phyloP scores from a whole-genome alignment of 306 rosid species.

The Malus fusca region DNA sequence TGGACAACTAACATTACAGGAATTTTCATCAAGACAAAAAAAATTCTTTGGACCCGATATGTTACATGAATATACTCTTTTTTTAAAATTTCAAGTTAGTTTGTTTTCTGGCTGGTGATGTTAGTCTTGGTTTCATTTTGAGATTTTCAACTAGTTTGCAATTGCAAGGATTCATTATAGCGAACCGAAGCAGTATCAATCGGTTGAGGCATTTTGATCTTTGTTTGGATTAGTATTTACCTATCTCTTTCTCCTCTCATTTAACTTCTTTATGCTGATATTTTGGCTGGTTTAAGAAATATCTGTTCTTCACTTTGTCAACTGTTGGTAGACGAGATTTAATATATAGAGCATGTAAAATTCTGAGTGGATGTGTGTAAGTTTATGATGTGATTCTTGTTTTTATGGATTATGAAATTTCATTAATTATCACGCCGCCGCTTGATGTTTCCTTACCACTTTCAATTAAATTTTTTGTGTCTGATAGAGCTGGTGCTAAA shows the following conservation, averaged over 20 bases:
- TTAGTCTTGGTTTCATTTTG: not conserved
- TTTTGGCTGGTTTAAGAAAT: not conserved
- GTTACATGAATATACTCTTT: not conserved
- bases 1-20: not conserved
- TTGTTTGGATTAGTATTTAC: not conserved
- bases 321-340: not conserved
- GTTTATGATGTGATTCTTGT: not conserved
- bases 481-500: constrained; percentile 7
- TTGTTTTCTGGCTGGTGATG: not conserved
- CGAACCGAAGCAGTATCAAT: not conserved
- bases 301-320: not conserved
- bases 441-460: not conserved
- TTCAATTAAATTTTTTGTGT: not conserved
- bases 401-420: not conserved
- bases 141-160: not conserved
- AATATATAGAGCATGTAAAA: not conserved
- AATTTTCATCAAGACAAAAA: not conserved
- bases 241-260: not conserved
- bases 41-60: not conserved
- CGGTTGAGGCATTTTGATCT: not conserved
- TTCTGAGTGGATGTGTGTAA: not conserved
- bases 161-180: not conserved
- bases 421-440: not conserved
- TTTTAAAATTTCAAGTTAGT: not conserved
- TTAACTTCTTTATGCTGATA: not conserved